Conservation (phyloP, 495 filamentous ascomycete genomes). For the Penicillium riverlandense region DNA sequence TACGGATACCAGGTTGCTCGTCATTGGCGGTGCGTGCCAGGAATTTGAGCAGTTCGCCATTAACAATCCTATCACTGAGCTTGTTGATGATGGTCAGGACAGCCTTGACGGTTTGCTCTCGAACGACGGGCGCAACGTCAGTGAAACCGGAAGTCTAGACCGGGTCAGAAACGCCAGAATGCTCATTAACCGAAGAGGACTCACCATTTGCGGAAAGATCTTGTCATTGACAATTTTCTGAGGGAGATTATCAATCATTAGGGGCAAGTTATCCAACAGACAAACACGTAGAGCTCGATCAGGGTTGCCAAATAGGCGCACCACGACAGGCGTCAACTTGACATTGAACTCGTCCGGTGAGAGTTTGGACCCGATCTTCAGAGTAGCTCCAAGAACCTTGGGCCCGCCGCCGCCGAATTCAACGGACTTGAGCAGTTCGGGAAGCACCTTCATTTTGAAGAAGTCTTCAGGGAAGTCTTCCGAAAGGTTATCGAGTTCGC, state of each 20-base stretch:
- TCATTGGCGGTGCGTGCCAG: slow-evolving; percentile 96
- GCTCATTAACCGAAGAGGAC: slow-evolving; percentile 1
- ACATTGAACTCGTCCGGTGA: slow-evolving; percentile 83
- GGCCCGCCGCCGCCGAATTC: slow-evolving; percentile 95
- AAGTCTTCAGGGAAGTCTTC: slow-evolving; percentile 97
- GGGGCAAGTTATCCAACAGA: slow-evolving; percentile 77
- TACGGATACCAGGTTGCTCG: slow-evolving; percentile 93
- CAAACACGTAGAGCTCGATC: slow-evolving; percentile 91
- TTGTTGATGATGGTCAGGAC: slow-evolving; percentile 79
- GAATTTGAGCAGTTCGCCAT: slow-evolving; percentile 85
- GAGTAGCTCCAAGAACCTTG: slow-evolving; percentile 78
- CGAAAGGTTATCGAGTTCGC: slow-evolving; percentile 76
- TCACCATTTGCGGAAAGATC: slow-evolving; percentile 89
- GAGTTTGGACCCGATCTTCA: slow-evolving; percentile 83
- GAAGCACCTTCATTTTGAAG: slow-evolving; percentile 93
- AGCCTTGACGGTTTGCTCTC: slow-evolving; percentile 93
- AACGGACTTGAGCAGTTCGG: slow-evolving; percentile 91
- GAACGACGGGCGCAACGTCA: slow-evolving; percentile 80
- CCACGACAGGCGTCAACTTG: slow-evolving; percentile 75
- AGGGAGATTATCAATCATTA: slow-evolving; percentile 85
- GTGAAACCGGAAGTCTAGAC: slow-evolving; percentile 79
- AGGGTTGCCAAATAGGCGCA: slow-evolving; percentile 83
- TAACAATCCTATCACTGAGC: slow-evolving; percentile 84
- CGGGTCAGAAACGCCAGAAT: slow-evolving; percentile 7
- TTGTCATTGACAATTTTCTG: slow-evolving; percentile 92